These are phyloP conservation scores for Rhynchospora breviuscula DNA, from an alignment of 176 grass and related monocot genomes.

Conservation along the genomic window DNA sequence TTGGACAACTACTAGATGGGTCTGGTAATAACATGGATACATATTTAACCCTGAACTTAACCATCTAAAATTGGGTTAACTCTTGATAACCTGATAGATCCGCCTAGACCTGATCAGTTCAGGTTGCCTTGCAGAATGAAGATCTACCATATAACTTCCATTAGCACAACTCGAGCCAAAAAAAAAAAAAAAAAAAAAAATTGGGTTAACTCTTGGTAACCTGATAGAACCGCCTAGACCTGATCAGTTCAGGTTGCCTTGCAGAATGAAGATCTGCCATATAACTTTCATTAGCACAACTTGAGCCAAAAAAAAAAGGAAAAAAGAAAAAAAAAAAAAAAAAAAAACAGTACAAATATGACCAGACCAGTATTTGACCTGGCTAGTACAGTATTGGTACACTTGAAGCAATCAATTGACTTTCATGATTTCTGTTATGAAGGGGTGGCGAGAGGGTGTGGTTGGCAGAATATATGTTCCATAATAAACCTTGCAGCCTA, in stretches of 20 bases:
- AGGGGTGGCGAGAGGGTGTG: slow-evolving; percentile 88
- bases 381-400: not conserved
- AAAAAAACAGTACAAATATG: not conserved
- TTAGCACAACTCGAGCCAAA: not conserved
- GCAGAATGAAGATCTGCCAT: not conserved
- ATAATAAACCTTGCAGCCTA: slow-evolving; percentile 78
- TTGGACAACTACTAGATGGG: not conserved
- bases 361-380: not conserved
- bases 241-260: not conserved
- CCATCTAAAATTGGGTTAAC: not conserved
- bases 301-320: not conserved
- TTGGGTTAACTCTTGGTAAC: not conserved
- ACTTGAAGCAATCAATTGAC: not conserved
- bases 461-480: slow-evolving; percentile 82
- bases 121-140: not conserved
- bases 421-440: slow-evolving; percentile 9
- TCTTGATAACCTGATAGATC: not conserved
- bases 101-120: not conserved
- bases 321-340: no score
- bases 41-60: not conserved
- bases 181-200: no score
- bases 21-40: not conserved
- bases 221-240: not conserved
- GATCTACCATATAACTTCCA: not conserved
- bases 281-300: not conserved